phyloP scores from a whole-genome alignment of 2,329 filamentous ascomycete species.

The Aspergillus nomiae region DNA sequence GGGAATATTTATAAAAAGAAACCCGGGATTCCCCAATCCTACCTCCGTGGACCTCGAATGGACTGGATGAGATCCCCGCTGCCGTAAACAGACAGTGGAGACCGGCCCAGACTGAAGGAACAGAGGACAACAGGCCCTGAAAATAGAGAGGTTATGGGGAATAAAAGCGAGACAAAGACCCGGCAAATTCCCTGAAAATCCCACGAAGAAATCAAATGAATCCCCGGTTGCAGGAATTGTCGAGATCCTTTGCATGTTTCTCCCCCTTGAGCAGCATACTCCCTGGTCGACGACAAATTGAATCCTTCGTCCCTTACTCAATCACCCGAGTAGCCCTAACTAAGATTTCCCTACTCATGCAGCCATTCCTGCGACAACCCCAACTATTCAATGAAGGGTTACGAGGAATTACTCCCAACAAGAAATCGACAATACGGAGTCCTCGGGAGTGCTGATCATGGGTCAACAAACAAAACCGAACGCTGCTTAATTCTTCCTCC shows the following conservation, averaged over 20 bases:
- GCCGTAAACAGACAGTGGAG: slow-evolving; percentile 20
- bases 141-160: not conserved
- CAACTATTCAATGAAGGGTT: not conserved
- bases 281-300: too few relatives aligned
- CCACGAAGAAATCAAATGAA: not conserved
- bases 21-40: not conserved
- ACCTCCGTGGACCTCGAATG: slow-evolving; percentile 2
- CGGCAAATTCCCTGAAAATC: not conserved
- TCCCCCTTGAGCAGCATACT: not conserved
- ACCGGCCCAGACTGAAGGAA: not conserved
- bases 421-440: not conserved
- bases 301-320: not conserved
- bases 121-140: not conserved
- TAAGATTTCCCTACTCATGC: not conserved
- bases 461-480: not conserved
- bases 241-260: not conserved
- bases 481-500: not conserved
- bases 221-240: not conserved
- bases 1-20: not conserved
- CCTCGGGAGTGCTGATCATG: not conserved
- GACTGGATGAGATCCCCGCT: slow-evolving; percentile 9
- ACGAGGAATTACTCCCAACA: too few relatives aligned
- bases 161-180: not conserved
- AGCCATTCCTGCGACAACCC: not conserved
- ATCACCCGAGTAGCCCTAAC: not conserved